A percentile compares a stretch with the other conserved stretches of the same genome.
phyloP scores from a whole-genome alignment of 805 yeast genomes.

The Gaillardinia entomophila region DNA sequence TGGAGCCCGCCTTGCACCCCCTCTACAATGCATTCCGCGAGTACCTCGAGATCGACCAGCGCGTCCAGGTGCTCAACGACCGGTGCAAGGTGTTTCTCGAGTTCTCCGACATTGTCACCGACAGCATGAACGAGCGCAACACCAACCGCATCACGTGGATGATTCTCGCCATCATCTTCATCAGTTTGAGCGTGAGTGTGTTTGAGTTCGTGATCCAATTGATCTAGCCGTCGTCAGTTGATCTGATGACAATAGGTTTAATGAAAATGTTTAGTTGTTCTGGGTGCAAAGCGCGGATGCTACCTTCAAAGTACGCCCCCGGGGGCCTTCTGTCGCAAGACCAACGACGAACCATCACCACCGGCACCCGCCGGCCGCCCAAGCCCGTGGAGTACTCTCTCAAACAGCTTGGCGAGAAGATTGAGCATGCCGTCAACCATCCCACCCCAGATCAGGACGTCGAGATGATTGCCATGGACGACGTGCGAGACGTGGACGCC shows the following conservation, averaged over 20 bases:
- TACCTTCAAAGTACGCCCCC: slow-evolving; percentile 35
- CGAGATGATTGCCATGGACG: slow-evolving; percentile 46
- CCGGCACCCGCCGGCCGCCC: slow-evolving; percentile 10
- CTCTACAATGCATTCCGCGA: slow-evolving; percentile 84
- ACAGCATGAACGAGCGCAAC: slow-evolving; percentile 87
- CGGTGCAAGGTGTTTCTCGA: slow-evolving; percentile 91
- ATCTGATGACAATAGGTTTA: too few species aligned
- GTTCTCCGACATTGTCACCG: slow-evolving; percentile 87
- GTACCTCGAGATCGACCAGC: slow-evolving; percentile 88
- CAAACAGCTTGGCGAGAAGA: slow-evolving; percentile 18
- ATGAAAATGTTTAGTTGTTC: too few species aligned
- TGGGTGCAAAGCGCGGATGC: too few species aligned
- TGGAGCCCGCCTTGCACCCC: slow-evolving; percentile 93
- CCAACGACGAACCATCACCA: slow-evolving; percentile 18
- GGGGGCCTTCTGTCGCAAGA: slow-evolving; percentile 24
- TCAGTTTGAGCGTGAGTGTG: slow-evolving; percentile 72
- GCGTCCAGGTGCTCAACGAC: slow-evolving; percentile 91
- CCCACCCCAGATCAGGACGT: slow-evolving; percentile 21
- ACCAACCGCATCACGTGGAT: slow-evolving; percentile 90
- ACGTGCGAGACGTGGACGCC: slow-evolving; percentile 35
- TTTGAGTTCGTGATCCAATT: slow-evolving; percentile 61
- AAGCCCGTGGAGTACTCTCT: slow-evolving; percentile 17
- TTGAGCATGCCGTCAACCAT: slow-evolving; percentile 13
- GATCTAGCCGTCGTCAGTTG: slow-evolving; percentile 10
- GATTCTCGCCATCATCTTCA: slow-evolving; percentile 73